These are phyloP conservation scores for Neurospora sp. DNA, from an alignment of 495 filamentous ascomycete genomes.

Conservation along the genomic window DNA sequence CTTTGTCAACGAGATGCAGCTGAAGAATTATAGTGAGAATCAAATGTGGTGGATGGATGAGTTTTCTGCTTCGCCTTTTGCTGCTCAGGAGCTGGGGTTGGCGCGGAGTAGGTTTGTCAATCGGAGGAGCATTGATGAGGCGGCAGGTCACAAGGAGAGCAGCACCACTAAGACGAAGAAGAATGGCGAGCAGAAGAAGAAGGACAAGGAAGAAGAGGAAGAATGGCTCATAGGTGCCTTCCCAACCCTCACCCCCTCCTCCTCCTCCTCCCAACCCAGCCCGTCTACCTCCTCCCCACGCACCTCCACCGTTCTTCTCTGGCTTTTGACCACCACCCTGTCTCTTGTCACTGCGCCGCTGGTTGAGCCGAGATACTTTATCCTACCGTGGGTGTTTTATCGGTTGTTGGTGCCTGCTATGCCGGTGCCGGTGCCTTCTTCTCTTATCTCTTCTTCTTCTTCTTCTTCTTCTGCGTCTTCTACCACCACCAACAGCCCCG, in stretches of 20 bases:
- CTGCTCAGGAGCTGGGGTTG: neutral
- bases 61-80: neutral
- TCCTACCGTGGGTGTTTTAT: slow-evolving; percentile 93
- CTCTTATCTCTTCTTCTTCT: neutral
- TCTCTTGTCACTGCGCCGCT: slow-evolving; percentile 81
- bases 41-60: neutral
- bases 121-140: neutral
- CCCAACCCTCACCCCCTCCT: neutral
- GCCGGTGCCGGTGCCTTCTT: slow-evolving; percentile 5
- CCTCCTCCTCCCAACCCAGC: neutral
- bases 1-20: neutral
- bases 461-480: too few species aligned
- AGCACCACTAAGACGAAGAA: too few species aligned
- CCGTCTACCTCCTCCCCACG: slow-evolving; percentile 7
- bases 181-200: neutral
- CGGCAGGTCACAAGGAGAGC: too few species aligned
- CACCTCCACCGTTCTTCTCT: slow-evolving; percentile 46
- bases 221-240: neutral
- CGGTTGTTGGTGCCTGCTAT: slow-evolving; percentile 59
- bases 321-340: slow-evolving; percentile 59
- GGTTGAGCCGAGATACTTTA: slow-evolving; percentile 91
- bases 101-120: neutral
- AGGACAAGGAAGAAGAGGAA: neutral
- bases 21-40: neutral
- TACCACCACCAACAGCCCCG: too few species aligned